A percentile compares a stretch with the other conserved stretches of the same genome.
Conservation (phyloP, 2,329 filamentous ascomycete species). For the Berkeleyomyces basicola region DNA sequence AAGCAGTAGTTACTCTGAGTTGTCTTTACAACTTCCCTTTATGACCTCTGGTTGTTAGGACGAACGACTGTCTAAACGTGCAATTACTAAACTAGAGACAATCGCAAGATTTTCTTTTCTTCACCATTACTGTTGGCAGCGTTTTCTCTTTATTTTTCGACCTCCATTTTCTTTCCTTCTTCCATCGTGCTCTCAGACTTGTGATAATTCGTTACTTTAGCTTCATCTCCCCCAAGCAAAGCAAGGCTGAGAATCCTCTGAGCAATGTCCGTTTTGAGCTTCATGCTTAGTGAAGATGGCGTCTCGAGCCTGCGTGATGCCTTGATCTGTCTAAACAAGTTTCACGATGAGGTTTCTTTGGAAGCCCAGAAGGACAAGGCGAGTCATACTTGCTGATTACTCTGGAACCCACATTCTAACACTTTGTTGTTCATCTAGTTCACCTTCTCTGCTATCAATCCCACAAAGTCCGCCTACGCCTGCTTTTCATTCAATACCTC, state of each 20-base stretch:
- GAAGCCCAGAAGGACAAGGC: slow-evolving; percentile 56
- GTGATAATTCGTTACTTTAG: not conserved
- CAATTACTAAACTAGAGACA: not conserved
- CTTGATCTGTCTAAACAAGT: slow-evolving; percentile 58
- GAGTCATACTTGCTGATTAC: slow-evolving; percentile 14
- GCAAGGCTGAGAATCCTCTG: not conserved
- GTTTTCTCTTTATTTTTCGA: not conserved
- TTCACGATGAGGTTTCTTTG: slow-evolving; percentile 62
- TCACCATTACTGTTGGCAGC: not conserved
- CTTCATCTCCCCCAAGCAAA: not conserved
- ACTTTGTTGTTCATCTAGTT: slow-evolving; percentile 34
- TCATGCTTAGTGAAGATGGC: slow-evolving; percentile 58
- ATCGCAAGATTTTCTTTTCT: not conserved
- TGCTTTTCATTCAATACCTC: slow-evolving; percentile 50
- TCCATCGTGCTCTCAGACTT: not conserved
- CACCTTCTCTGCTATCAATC: slow-evolving; percentile 57
- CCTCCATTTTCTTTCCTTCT: not conserved
- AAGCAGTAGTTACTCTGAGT: too few relatives aligned
- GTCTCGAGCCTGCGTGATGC: slow-evolving; percentile 55
- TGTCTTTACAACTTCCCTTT: too few relatives aligned
- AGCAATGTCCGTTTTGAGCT: slow-evolving; percentile 47
- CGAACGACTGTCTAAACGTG: not conserved
- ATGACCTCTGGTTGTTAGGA: too few relatives aligned
- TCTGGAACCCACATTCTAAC: slow-evolving; percentile 33
- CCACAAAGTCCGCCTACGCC: slow-evolving; percentile 66